Evolutionary conservation across 1,284 basidiomycete species (phyloP).

Genomic region (Cryptococcus sp.): DNA sequence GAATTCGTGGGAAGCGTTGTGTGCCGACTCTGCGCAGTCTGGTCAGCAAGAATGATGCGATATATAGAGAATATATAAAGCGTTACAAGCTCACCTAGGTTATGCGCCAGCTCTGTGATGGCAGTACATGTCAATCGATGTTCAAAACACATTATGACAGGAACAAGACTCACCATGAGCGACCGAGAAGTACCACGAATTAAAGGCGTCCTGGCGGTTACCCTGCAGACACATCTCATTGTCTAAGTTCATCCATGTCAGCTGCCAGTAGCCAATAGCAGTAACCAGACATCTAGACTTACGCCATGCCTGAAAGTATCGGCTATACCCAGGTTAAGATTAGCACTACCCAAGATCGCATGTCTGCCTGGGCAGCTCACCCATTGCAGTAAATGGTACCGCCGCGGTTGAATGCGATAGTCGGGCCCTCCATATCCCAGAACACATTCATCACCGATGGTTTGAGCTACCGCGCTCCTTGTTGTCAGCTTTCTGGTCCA

Average conservation of each 20-base stretch:
- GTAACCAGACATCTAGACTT: slow-evolving; percentile 42
- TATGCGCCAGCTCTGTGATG: slow-evolving; percentile 39
- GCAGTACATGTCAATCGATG: not conserved
- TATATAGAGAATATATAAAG: not conserved
- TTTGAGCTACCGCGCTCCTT: slow-evolving; percentile 25
- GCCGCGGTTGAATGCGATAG: slow-evolving; percentile 90
- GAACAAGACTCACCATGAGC: slow-evolving; percentile 62
- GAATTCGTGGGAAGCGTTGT: slow-evolving; percentile 70
- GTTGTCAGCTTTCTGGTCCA: not conserved
- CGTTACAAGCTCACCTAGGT: slow-evolving; percentile 26
- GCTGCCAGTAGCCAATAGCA: not conserved
- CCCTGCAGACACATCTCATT: slow-evolving; percentile 65
- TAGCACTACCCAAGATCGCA: no score
- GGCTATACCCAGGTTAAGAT: slow-evolving; percentile 23
- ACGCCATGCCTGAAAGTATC: slow-evolving; percentile 88
- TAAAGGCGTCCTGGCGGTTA: slow-evolving; percentile 64
- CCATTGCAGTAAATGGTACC: slow-evolving; percentile 88
- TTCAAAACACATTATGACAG: no score
- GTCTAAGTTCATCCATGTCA: not conserved
- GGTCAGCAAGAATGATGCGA: slow-evolving; percentile 5
- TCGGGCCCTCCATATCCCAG: slow-evolving; percentile 71
- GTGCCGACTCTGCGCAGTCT: slow-evolving; percentile 34
- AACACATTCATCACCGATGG: slow-evolving; percentile 78
- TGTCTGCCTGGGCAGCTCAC: slow-evolving; percentile 28
- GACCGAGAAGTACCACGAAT: slow-evolving; percentile 83